Conservation (phyloP, 148 eudicot genomes). For the Amaranthus palmeri region DNA sequence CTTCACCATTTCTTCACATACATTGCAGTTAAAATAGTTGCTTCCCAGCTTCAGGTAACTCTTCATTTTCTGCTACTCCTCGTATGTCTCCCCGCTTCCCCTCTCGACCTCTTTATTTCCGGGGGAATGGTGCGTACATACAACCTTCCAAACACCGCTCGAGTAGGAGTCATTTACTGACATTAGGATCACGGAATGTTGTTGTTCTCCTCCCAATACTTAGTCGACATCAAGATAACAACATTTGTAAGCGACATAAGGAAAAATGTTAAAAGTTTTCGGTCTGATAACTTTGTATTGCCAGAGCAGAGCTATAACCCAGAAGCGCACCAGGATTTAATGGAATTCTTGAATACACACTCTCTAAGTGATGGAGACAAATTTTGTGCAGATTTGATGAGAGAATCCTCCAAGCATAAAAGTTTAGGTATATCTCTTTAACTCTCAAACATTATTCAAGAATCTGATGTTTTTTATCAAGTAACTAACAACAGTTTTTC, state of each 20-base stretch:
- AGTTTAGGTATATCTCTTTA: slow-evolving; percentile 45
- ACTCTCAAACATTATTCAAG: not conserved
- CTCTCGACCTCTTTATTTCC: no score
- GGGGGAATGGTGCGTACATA: no score
- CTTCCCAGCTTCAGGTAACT: slow-evolving; percentile 81
- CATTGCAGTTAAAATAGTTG: slow-evolving; percentile 72
- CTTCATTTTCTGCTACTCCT: not conserved
- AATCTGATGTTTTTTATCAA: not conserved
- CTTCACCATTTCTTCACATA: slow-evolving; percentile 86
- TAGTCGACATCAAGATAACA: not conserved
- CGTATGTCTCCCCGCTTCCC: no score
- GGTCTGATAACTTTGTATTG: slow-evolving; percentile 27
- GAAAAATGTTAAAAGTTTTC: not conserved
- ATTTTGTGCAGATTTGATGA: slow-evolving; percentile 71
- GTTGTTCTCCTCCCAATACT: not conserved
- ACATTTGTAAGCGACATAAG: not conserved
- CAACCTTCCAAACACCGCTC: no score
- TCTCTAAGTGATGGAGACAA: slow-evolving; percentile 69
- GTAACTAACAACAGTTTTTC: slow-evolving; percentile 9
- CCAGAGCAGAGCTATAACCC: slow-evolving; percentile 85
- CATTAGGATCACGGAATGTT: no score
- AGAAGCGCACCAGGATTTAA: slow-evolving; percentile 71
- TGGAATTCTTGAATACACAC: slow-evolving; percentile 62
- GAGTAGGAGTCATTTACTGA: no score
- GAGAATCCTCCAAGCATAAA: slow-evolving; percentile 70